Evolutionary conservation across 108 stramenopile species (phyloP).

Genomic region (Bacterosira constricta): DNA sequence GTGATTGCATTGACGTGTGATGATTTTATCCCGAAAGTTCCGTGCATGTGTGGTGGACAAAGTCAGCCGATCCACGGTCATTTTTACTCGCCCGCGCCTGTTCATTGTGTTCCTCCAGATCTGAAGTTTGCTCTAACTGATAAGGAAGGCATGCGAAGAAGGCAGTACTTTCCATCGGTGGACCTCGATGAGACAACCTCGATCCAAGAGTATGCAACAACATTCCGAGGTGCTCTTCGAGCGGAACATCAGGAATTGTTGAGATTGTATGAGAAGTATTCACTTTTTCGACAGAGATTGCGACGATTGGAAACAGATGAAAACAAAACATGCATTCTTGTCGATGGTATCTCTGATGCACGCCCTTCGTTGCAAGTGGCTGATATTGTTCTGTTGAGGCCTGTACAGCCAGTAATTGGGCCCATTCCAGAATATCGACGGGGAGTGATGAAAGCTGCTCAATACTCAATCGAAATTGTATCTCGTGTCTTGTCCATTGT

Average conservation of each 20-base stretch:
- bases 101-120: slow-evolving; percentile 18
- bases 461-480: slow-evolving; percentile 30
- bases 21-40: slow-evolving; percentile 42
- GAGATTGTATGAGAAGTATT: slow-evolving; percentile 43
- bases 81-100: slow-evolving; percentile 1
- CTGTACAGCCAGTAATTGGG: slow-evolving; percentile 16
- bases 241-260: slow-evolving; percentile 40
- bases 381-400: slow-evolving; percentile 69
- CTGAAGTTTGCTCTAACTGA: slow-evolving; percentile 27
- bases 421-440: background rate
- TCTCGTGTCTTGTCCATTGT: slow-evolving; percentile 22
- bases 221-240: slow-evolving; percentile 29
- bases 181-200: slow-evolving; percentile 45
- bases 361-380: slow-evolving; percentile 55
- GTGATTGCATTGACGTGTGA: slow-evolving; percentile 17
- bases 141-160: background rate
- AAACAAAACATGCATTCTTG: slow-evolving; percentile 14
- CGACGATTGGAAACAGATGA: background rate
- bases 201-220: slow-evolving; percentile 23
- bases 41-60: slow-evolving; percentile 6
- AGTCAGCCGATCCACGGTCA: background rate
- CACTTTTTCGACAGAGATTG: slow-evolving; percentile 18
- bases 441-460: background rate
- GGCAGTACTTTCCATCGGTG: background rate
- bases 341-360: slow-evolving; percentile 64